A percentile compares a stretch with the other conserved stretches of the same genome.
Conservation (phyloP, 2,329 filamentous ascomycete genomes). For the Colletotrichum eremochloae region DNA sequence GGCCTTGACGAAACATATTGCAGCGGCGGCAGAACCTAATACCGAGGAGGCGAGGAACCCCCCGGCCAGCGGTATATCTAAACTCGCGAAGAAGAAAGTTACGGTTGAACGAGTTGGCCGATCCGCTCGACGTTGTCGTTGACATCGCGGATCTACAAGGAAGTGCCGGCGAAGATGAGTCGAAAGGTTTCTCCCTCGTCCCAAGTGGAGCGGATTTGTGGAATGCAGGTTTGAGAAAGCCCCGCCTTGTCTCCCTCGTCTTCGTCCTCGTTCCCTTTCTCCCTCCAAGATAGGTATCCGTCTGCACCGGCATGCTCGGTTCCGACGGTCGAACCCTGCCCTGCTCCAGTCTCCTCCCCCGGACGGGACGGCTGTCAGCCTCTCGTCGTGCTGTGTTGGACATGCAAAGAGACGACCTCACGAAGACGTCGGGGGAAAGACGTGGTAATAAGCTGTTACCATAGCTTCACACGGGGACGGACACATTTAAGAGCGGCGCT, state of each 20-base stretch:
- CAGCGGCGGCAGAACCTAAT: constrained; percentile 12
- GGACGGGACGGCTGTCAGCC: not conserved
- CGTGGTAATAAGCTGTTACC: constrained; percentile 36
- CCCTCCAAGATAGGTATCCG: constrained; percentile 7
- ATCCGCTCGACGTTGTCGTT: constrained; percentile 3
- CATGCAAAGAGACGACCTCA: constrained; percentile 1
- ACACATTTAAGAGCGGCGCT: constrained; percentile 1
- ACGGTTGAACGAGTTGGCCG: not conserved
- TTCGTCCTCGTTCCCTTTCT: not conserved
- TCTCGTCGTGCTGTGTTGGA: constrained; percentile 3
- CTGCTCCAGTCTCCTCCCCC: not conserved
- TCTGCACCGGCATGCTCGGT: constrained; percentile 14
- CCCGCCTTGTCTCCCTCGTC: not conserved
- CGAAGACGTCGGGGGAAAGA: not conserved
- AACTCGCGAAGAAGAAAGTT: not conserved
- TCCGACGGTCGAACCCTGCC: not conserved
- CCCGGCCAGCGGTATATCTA: not conserved
- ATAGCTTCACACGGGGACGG: constrained; percentile 27
- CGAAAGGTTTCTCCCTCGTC: not conserved
- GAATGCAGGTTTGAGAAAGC: constrained; percentile 15
- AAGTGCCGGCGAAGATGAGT: not conserved
- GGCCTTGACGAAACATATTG: constrained; percentile 8
- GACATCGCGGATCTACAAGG: constrained; percentile 9
- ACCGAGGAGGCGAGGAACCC: not conserved
- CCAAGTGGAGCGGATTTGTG: constrained; percentile 17